phyloP scores from a whole-genome alignment of 2,329 filamentous ascomycete genomes.

The Bretziella fagacearum region DNA sequence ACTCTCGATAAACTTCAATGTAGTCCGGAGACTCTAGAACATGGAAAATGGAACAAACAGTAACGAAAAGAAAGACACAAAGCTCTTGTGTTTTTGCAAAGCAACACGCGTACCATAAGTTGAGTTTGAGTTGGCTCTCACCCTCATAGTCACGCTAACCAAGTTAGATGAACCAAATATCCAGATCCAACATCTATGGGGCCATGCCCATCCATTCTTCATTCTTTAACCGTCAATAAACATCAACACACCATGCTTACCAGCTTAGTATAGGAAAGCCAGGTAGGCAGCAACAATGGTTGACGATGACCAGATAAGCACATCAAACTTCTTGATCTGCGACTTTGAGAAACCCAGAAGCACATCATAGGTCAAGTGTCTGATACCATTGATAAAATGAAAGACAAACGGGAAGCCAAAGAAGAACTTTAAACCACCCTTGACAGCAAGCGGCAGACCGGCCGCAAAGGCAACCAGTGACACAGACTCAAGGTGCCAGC shows the following conservation, averaged over 20 bases:
- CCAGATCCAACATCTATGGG: neutral
- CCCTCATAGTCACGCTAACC: too few species aligned
- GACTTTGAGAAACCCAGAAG: conserved; percentile 34
- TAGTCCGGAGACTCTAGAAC: neutral
- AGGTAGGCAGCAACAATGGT: conserved; percentile 28
- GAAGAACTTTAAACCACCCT: conserved; percentile 39
- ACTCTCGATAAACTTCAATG: neutral
- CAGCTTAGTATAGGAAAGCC: conserved; percentile 33
- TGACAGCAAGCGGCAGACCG: conserved; percentile 39
- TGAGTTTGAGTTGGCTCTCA: too few species aligned
- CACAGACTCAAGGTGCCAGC: conserved; percentile 41
- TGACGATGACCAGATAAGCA: conserved; percentile 30
- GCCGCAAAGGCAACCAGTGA: conserved; percentile 44
- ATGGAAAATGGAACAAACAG: neutral
- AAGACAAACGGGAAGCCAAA: conserved; percentile 43
- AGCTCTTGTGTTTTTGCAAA: neutral
- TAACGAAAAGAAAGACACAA: neutral
- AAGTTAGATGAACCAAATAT: neutral
- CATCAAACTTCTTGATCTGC: conserved; percentile 30
- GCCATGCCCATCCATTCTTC: neutral
- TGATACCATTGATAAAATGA: conserved; percentile 38
- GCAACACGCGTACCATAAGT: too few species aligned
- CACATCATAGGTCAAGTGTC: conserved; percentile 37
- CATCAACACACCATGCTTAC: too few species aligned
- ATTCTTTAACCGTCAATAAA: neutral